Base-by-base conservation (phyloP, 1,139 yeast species). In the Saccharomyces hybrid region DNA sequence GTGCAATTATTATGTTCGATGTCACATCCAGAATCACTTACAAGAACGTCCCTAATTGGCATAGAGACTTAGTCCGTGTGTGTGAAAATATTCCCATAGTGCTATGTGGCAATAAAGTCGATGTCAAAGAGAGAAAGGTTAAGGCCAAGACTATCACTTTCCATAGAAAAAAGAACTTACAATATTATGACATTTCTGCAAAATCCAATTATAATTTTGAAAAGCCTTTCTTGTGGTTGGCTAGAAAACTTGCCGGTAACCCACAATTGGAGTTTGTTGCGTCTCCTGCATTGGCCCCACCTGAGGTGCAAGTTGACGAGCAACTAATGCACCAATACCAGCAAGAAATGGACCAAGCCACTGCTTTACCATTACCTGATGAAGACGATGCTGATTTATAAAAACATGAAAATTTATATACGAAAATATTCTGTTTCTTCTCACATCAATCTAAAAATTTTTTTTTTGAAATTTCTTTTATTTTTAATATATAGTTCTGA, bases 41-140 rank as follows among this genome's bases (percentile, higher is more conserved):
- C 81, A 95, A 93, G 82, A 95, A 95, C 76, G 99, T 95, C 73
- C 99, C 99, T 75, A 95, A 93, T 87, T 95, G 99, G 99, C 97
- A 93, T 85, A 82, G 95, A 77, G 99, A 95, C 77, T 83, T 95
- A 74, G 98, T 93, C 64, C 90, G 99, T 80, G 99, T 95, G 62
- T 95, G 99, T 80, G 99, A 95, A 79, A 93, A 93, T 84, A 93
- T 95, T 69, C 99, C 99, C 69, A 95, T 95, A 70, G 99, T 95
- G 57, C 82, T 95, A 66, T 89, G 97, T 80, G 99, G 99, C 78
- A 95, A 95, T 86, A 95, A 95, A 81, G 99, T 93, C 69, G 99
- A 95, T 75, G 99, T 95, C 67, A 89, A 95, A 83, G 99, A 95
- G 81, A 88, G 99, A 79, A 95, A 95, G 80, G 99, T 95, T 72